phyloP scores from a whole-genome alignment of 78 protist genomes.

The Protostelium mycophagum region DNA sequence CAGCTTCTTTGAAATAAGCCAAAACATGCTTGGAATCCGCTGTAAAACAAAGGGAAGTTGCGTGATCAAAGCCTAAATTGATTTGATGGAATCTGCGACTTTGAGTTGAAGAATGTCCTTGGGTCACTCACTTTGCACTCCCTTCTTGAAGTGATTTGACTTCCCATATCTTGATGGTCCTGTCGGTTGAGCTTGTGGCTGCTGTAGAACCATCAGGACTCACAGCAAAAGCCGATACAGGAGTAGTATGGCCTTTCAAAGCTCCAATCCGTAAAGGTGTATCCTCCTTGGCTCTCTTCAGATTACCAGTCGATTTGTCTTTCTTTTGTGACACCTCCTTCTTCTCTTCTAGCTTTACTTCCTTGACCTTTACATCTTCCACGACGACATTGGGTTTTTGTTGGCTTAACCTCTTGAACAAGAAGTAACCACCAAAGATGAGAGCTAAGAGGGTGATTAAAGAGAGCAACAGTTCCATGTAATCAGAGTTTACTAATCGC shows the following conservation, averaged over 20 bases:
- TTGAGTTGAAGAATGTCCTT: too few relatives aligned
- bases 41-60: background rate
- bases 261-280: background rate
- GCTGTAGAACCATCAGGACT: background rate
- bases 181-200: background rate
- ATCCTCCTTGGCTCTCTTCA: background rate
- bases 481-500: too few relatives aligned
- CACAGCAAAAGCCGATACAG: background rate
- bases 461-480: too few relatives aligned
- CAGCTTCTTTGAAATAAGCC: background rate
- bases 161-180: background rate
- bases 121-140: background rate
- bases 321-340: background rate
- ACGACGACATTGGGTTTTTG: too few relatives aligned
- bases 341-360: background rate
- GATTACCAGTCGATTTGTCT: too few relatives aligned
- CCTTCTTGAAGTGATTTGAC: background rate
- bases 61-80: background rate
- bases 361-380: too few relatives aligned
- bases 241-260: background rate
- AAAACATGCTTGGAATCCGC: background rate
- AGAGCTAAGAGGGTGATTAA: too few relatives aligned
- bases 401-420: too few relatives aligned
- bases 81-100: background rate
- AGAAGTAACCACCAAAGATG: too few relatives aligned